Conservation (phyloP, 2,329 filamentous ascomycete genomes). For the Colletotrichum musicola region DNA sequence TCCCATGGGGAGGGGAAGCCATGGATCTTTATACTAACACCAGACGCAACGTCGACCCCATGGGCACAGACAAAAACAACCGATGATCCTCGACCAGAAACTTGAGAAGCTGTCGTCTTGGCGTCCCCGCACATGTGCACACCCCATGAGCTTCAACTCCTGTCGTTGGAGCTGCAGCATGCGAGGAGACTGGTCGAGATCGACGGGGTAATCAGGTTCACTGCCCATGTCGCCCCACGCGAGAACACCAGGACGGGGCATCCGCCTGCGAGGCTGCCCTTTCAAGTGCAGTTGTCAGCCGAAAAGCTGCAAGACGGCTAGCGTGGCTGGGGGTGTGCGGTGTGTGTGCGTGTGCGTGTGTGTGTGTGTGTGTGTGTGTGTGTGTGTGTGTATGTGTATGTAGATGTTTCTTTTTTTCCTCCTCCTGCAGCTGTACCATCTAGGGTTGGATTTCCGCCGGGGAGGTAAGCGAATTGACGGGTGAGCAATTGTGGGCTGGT, state of each 20-base stretch:
- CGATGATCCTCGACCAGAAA: conserved; percentile 22
- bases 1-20: conserved; percentile 19
- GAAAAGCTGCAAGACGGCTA: not conserved
- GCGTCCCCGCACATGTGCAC: conserved; percentile 28
- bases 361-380: not conserved
- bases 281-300: not conserved
- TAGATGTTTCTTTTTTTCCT: conserved; percentile 9
- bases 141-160: conserved; percentile 7
- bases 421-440: conserved; percentile 5
- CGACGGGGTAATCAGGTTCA: conserved; percentile 23
- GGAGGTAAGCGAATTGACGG: conserved; percentile 2
- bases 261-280: conserved; percentile 13
- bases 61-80: conserved; percentile 21
- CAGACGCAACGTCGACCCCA: not conserved
- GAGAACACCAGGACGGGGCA: conserved; percentile 16
- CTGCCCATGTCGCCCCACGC: conserved; percentile 27
- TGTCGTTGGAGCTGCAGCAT: conserved; percentile 12
- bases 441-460: conserved; percentile 1
- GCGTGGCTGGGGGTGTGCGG: conserved; percentile 14
- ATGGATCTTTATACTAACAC: conserved; percentile 34
- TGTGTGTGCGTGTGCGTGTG: not conserved
- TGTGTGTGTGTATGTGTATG: not conserved
- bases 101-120: conserved; percentile 26
- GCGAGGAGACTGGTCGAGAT: conserved; percentile 23
- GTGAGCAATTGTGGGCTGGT: conserved; percentile 10